These are phyloP conservation scores for Nicotiana tomentosiformis DNA, from an alignment of 257 asterid species.

Conservation along the genomic window DNA sequence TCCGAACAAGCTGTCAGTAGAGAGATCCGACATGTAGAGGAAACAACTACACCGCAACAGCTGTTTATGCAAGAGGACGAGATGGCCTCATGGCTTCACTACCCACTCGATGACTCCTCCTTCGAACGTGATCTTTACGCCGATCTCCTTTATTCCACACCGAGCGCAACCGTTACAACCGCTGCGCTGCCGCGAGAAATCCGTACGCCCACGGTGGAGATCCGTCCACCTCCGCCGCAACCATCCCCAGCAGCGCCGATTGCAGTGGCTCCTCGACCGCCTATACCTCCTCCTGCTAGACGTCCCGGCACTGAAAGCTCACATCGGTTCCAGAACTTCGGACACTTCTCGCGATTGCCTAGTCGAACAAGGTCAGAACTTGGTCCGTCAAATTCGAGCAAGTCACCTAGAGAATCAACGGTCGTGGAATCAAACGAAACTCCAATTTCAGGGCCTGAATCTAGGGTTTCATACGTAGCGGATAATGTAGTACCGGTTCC, in stretches of 20 bases:
- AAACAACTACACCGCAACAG: conserved; percentile 28
- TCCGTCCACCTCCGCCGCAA: conserved; percentile 29
- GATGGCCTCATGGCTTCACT: conserved; percentile 86
- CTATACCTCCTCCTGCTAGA: conserved; percentile 14
- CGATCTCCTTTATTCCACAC: conserved; percentile 52
- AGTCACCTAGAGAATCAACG: conserved; percentile 31
- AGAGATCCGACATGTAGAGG: conserved; percentile 39
- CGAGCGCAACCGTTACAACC: conserved; percentile 23
- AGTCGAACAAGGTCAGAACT: conserved; percentile 30
- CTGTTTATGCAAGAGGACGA: conserved; percentile 85
- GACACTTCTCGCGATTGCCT: conserved; percentile 51
- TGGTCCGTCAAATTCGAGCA: conserved; percentile 19
- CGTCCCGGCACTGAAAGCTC: conserved; percentile 13
- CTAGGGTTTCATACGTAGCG: conserved; percentile 22
- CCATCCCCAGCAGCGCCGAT: conserved; percentile 1
- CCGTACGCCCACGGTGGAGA: conserved; percentile 26
- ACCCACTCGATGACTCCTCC: conserved; percentile 63
- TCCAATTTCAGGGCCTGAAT: conserved; percentile 27
- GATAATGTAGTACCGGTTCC: conserved; percentile 23
- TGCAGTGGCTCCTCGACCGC: conserved; percentile 17
- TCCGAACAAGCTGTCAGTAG: conserved; percentile 22
- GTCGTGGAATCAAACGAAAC: conserved; percentile 51
- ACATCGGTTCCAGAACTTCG: conserved; percentile 32
- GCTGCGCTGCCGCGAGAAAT: conserved; percentile 12
- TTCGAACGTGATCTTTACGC: conserved; percentile 64